Percentiles rank a stretch among this genome's conserved stretches.
Evolutionary conservation across 768 basidiomycete genomes (phyloP).

Genomic region (Boletus insuetus): DNA sequence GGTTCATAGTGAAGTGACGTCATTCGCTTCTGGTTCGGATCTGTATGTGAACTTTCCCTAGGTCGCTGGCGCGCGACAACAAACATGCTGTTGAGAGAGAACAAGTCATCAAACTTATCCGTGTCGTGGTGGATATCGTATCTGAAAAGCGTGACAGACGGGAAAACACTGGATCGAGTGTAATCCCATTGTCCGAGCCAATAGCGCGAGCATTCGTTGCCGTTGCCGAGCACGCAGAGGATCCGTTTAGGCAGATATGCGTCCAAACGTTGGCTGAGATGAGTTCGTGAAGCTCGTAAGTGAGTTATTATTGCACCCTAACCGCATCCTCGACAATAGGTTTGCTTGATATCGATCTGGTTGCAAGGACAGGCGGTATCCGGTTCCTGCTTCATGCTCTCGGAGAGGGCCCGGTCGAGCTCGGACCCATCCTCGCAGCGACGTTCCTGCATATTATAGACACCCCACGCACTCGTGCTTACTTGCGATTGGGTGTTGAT

Average conservation of each 20-base stretch:
- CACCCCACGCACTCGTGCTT: constrained; percentile 75
- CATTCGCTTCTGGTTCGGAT: not conserved
- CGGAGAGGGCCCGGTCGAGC: constrained; percentile 85
- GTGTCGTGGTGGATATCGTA: constrained; percentile 76
- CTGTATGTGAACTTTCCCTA: constrained; percentile 29
- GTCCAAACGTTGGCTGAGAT: constrained; percentile 90
- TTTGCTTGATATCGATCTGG: constrained; percentile 81
- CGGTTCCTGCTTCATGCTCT: constrained; percentile 82
- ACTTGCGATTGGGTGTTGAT: constrained; percentile 79
- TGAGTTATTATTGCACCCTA: constrained; percentile 7
- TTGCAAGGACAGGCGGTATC: constrained; percentile 79
- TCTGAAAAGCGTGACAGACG: constrained; percentile 50
- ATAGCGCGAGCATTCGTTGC: constrained; percentile 90
- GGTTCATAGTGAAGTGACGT: constrained; percentile 86
- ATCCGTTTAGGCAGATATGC: constrained; percentile 78
- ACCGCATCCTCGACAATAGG: constrained; percentile 44
- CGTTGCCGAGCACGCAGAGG: constrained; percentile 89
- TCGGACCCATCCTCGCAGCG: constrained; percentile 73
- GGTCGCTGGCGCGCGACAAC: constrained; percentile 82
- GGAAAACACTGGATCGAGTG: constrained; percentile 38
- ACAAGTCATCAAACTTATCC: constrained; percentile 87
- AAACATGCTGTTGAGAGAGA: constrained; percentile 84
- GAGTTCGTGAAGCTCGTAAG: constrained; percentile 45
- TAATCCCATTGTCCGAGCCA: constrained; percentile 65
- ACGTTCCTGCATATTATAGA: constrained; percentile 84